A percentile compares a stretch with the other conserved stretches of the same genome.
Evolutionary conservation across 495 filamentous ascomycete genomes (phyloP).

Genomic region (Aspergillus conjunctus): DNA sequence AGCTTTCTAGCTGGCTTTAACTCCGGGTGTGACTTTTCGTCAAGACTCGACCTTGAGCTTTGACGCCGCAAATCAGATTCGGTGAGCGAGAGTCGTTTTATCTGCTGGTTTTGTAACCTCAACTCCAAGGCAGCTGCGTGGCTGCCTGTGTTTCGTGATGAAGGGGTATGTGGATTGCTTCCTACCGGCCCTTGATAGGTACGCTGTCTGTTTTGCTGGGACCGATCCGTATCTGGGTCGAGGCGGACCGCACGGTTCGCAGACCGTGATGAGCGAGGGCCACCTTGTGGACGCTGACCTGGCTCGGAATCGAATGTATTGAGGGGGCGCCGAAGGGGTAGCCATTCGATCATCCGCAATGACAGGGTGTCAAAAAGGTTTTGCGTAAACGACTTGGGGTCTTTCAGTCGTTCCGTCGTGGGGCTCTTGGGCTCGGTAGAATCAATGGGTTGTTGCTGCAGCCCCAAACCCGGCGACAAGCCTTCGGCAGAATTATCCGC

Average conservation of each 20-base stretch:
- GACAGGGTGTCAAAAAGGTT: conserved; percentile 78
- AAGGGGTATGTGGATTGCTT: conserved; percentile 37
- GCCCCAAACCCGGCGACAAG: not conserved
- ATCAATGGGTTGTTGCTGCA: conserved; percentile 15
- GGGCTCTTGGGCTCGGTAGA: conserved; percentile 29
- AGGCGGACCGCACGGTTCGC: conserved; percentile 19
- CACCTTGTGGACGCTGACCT: conserved; percentile 5
- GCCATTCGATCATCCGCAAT: conserved; percentile 79
- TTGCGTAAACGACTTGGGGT: conserved; percentile 83
- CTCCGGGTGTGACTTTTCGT: conserved; percentile 38
- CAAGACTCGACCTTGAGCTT: conserved; percentile 33
- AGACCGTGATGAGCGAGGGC: conserved; percentile 18
- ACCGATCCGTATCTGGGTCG: conserved; percentile 15
- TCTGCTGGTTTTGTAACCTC: conserved; percentile 41
- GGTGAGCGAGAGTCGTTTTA: conserved; percentile 44
- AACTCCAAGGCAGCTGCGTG: conserved; percentile 41
- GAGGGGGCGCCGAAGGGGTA: conserved; percentile 53
- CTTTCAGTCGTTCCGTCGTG: conserved; percentile 60
- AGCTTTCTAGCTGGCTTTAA: conserved; percentile 35
- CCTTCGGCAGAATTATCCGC: conserved; percentile 1
- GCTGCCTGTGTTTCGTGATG: conserved; percentile 29
- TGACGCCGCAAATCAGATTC: conserved; percentile 44
- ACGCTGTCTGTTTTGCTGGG: conserved; percentile 17
- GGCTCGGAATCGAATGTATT: conserved; percentile 27
- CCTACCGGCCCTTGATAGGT: conserved; percentile 11